These are phyloP conservation scores for Cryptosporidium tyzzeri DNA, from an alignment of 169 alveolate genomes.

Conservation along the genomic window DNA sequence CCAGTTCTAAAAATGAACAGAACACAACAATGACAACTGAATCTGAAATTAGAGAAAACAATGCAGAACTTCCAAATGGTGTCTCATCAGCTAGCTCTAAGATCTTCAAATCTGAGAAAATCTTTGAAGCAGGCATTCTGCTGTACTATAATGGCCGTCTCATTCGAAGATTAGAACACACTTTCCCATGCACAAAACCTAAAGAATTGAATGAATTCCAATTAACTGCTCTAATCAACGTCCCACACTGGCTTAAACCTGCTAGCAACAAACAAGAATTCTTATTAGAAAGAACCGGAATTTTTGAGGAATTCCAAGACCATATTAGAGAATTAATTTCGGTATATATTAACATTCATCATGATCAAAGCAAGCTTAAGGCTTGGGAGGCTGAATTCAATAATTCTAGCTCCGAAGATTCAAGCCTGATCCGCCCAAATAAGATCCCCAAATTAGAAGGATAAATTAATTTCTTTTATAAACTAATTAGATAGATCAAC, in stretches of 20 bases:
- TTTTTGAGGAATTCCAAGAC: constrained; percentile 86
- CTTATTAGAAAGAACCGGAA: constrained; percentile 87
- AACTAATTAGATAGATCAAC: neutral
- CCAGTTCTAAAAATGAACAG: neutral
- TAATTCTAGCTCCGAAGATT: neutral
- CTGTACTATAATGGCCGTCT: constrained; percentile 88
- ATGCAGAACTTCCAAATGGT: neutral
- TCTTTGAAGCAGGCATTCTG: constrained; percentile 90
- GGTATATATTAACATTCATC: constrained; percentile 82
- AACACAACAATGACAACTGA: neutral
- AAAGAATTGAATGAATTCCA: constrained; percentile 81
- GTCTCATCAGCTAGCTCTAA: neutral
- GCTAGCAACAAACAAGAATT: constrained; percentile 91
- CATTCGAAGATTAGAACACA: constrained; percentile 88
- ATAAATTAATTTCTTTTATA: neutral
- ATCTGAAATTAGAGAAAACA: neutral
- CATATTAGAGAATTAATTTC: constrained; percentile 79
- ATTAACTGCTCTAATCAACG: constrained; percentile 88
- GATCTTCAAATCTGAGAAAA: constrained; percentile 75
- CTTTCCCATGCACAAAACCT: constrained; percentile 82
- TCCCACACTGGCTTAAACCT: constrained; percentile 91
- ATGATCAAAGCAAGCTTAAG: constrained; percentile 78
- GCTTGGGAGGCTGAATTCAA: constrained; percentile 81
- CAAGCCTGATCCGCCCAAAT: constrained; percentile 12
- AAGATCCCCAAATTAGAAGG: constrained; percentile 36